Conservation (phyloP, 2,329 filamentous ascomycete species). For the Aspergillus felis region DNA sequence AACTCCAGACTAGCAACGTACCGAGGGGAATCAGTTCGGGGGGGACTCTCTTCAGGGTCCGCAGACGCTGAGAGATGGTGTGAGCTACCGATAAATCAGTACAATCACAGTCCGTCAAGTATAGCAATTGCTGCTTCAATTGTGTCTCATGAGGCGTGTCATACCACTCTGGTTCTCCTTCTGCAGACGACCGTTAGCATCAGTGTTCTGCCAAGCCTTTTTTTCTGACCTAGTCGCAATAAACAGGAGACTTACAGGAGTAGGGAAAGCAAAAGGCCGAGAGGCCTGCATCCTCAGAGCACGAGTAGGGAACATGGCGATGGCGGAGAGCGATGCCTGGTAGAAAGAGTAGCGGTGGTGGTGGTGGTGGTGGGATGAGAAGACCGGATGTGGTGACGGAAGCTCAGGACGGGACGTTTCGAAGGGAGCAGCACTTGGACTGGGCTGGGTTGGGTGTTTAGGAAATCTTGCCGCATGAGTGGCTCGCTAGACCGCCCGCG, state of each 20-base stretch:
- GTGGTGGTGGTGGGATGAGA: constrained; percentile 14
- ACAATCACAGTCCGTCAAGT: constrained; percentile 4
- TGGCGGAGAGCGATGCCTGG: constrained; percentile 4
- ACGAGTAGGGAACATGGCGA: constrained; percentile 63
- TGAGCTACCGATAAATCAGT: constrained; percentile 61
- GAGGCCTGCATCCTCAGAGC: constrained; percentile 59
- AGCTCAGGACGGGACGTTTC: constrained; percentile 12
- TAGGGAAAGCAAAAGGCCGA: constrained; percentile 50
- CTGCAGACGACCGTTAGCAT: constrained; percentile 46
- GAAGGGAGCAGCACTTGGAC: constrained; percentile 13
- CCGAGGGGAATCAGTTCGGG: constrained; percentile 92
- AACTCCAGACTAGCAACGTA: constrained; percentile 47
- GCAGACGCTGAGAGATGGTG: constrained; percentile 92
- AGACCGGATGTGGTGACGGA: constrained; percentile 20
- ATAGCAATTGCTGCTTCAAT: constrained; percentile 5
- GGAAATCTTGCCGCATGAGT: constrained; percentile 32
- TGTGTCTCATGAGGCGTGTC: constrained; percentile 16
- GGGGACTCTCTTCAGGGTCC: constrained; percentile 83
- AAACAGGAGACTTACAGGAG: constrained; percentile 60
- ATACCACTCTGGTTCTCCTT: constrained; percentile 63
- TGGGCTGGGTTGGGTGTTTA: constrained; percentile 32
- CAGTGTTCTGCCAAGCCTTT: constrained; percentile 17
- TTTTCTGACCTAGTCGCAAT: constrained; percentile 14
- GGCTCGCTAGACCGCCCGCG: constrained; percentile 38
- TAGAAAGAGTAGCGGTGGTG: constrained; percentile 12